Evolutionary conservation across 1,284 basidiomycete species (phyloP).

Genomic region (Marasmius oreades): DNA sequence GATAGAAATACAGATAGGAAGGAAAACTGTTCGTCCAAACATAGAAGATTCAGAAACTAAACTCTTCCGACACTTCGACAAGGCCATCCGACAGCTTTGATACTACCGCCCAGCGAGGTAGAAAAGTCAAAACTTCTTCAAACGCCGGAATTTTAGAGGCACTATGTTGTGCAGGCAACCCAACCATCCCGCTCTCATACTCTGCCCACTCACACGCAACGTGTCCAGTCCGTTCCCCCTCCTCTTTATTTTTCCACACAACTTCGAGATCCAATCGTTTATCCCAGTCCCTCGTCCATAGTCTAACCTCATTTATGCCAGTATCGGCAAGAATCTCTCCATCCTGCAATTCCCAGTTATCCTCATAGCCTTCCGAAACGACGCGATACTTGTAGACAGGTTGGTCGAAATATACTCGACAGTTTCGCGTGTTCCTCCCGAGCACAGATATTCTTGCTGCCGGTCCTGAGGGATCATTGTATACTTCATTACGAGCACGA

Average conservation of each 20-base stretch:
- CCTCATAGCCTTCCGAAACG: conserved; percentile 35
- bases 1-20: background rate
- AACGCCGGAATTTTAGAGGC: conserved; percentile 62
- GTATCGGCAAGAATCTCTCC: conserved; percentile 39
- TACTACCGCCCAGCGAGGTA: conserved; percentile 66
- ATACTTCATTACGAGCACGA: background rate
- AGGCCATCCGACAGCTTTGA: conserved; percentile 58
- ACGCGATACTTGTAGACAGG: conserved; percentile 29
- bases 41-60: conserved; percentile 36
- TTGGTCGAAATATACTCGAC: conserved; percentile 57
- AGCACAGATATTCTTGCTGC: conserved; percentile 27
- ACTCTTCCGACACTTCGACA: conserved; percentile 53
- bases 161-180: conserved; percentile 20
- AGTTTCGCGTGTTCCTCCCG: conserved; percentile 61
- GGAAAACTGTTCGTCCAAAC: background rate
- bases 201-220: conserved; percentile 72
- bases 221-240: conserved; percentile 35
- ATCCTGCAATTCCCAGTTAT: conserved; percentile 36
- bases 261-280: conserved; percentile 54
- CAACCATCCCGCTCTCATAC: conserved; percentile 54
- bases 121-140: conserved; percentile 63
- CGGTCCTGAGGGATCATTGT: background rate
- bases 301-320: conserved; percentile 43
- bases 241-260: conserved; percentile 29
- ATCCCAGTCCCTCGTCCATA: conserved; percentile 74